Percentiles rank a stretch among this genome's conserved stretches.
These are phyloP conservation scores for Fennellomyces sp. DNA, from an alignment of 371 early-diverging fungal genomes.

Conservation along the genomic window DNA sequence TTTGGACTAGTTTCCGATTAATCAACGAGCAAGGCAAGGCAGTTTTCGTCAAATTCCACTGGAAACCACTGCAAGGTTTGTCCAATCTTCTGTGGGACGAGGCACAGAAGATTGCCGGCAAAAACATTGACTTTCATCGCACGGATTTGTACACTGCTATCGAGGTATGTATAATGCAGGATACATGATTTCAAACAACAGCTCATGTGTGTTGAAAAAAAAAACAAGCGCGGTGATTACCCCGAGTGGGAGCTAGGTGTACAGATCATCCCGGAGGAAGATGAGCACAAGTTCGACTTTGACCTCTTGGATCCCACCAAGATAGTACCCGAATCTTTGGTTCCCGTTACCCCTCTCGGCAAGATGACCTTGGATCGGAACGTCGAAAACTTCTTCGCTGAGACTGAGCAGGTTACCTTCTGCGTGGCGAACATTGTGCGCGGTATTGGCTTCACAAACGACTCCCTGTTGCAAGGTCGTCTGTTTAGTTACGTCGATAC, in stretches of 20 bases:
- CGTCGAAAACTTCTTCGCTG: conserved; percentile 59
- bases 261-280: conserved; percentile 46
- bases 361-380: conserved; percentile 54
- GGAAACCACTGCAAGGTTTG: conserved; percentile 51
- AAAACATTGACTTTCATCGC: conserved; percentile 53
- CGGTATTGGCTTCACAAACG: conserved; percentile 51
- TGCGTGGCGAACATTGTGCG: no score
- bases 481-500: conserved; percentile 58
- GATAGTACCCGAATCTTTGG: conserved; percentile 50
- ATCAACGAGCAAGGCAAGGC: conserved; percentile 45
- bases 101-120: conserved; percentile 52
- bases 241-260: conserved; percentile 56
- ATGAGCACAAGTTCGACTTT: conserved; percentile 49
- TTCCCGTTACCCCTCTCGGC: conserved; percentile 50
- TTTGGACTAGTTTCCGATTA: no score
- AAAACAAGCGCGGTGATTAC: conserved; percentile 46
- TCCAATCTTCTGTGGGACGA: conserved; percentile 49
- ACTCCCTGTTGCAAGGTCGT: conserved; percentile 58
- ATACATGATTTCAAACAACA: no score
- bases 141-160: conserved; percentile 52
- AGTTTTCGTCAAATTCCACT: conserved; percentile 54
- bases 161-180: no score
- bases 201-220: no score
- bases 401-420: conserved; percentile 61
- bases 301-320: conserved; percentile 60